Percentiles rank a stretch among this genome's conserved stretches.
phyloP scores from a whole-genome alignment of 1,284 basidiomycete species.

The Pulveroboletus sp. region DNA sequence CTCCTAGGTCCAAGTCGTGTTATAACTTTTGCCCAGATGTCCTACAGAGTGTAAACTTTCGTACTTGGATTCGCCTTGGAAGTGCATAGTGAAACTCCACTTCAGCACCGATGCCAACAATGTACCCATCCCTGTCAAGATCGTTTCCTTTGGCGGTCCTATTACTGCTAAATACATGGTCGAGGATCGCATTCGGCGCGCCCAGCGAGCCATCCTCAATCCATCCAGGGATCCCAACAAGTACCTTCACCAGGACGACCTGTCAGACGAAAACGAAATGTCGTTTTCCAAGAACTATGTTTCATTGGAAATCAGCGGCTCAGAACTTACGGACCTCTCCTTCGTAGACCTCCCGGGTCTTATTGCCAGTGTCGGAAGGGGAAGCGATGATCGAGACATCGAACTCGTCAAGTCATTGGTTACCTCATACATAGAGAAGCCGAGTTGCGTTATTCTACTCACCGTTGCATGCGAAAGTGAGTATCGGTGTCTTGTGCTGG shows the following conservation, averaged over 20 bases:
- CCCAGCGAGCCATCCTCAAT: constrained; percentile 73
- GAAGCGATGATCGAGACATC: constrained; percentile 56
- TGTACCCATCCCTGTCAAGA: constrained; percentile 41
- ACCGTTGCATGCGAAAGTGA: constrained; percentile 74
- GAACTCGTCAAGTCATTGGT: constrained; percentile 64
- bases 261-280: constrained; percentile 39
- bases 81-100: constrained; percentile 59
- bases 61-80: constrained; percentile 50
- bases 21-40: constrained; percentile 46
- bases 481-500: background rate
- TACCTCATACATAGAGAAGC: constrained; percentile 57
- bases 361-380: constrained; percentile 58
- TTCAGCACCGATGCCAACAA: constrained; percentile 51
- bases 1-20: accelerated
- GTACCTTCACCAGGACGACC: constrained; percentile 45
- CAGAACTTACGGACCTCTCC: constrained; percentile 68
- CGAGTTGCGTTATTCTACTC: constrained; percentile 67
- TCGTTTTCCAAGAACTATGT: constrained; percentile 67
- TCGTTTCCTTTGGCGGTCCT: constrained; percentile 51
- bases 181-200: constrained; percentile 65
- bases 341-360: constrained; percentile 60
- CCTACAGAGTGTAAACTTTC: constrained; percentile 69
- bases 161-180: constrained; percentile 56
- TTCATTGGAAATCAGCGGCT: constrained; percentile 65
- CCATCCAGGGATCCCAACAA: constrained; percentile 41